Conservation (phyloP, 2,329 filamentous ascomycete species). For the Colletotrichum paranaense region DNA sequence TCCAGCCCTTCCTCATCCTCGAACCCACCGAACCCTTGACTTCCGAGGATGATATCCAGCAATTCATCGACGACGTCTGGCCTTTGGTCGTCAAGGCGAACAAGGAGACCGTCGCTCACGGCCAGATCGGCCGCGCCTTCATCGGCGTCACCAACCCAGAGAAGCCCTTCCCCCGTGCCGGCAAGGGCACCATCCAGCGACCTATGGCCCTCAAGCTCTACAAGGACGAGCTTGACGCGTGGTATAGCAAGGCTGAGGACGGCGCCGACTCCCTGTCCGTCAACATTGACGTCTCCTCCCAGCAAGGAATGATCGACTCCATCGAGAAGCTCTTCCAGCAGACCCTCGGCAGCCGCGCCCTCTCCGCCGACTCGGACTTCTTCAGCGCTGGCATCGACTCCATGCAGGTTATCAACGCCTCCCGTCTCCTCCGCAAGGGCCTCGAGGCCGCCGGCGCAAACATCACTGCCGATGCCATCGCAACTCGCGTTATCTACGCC, state of each 20-base stretch:
- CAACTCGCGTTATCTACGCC: conserved; percentile 52
- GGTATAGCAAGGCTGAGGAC: conserved; percentile 53
- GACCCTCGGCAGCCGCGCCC: conserved; percentile 26
- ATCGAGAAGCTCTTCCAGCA: conserved; percentile 39
- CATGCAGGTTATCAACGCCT: conserved; percentile 50
- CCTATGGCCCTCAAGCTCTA: conserved; percentile 52
- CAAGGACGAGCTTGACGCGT: conserved; percentile 52
- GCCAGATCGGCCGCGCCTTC: conserved; percentile 54
- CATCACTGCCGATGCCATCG: conserved; percentile 47
- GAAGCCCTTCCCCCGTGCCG: conserved; percentile 56
- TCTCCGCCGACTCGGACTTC: conserved; percentile 47
- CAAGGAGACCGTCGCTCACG: conserved; percentile 50
- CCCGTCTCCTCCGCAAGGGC: conserved; percentile 48
- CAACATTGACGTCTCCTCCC: conserved; percentile 48
- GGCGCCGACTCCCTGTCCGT: conserved; percentile 53
- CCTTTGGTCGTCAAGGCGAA: conserved; percentile 56
- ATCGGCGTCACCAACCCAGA: conserved; percentile 50
- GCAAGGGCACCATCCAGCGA: conserved; percentile 60
- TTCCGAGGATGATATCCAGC: conserved; percentile 34
- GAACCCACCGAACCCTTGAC: conserved; percentile 53
- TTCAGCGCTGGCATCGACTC: conserved; percentile 54
- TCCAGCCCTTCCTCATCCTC: conserved; percentile 60
- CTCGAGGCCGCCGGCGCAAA: conserved; percentile 45
- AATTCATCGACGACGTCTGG: conserved; percentile 58
- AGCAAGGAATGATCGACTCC: conserved; percentile 39